These are phyloP conservation scores for Torulaspora delbrueckii DNA, from an alignment of 805 yeast species.

Conservation along the genomic window DNA sequence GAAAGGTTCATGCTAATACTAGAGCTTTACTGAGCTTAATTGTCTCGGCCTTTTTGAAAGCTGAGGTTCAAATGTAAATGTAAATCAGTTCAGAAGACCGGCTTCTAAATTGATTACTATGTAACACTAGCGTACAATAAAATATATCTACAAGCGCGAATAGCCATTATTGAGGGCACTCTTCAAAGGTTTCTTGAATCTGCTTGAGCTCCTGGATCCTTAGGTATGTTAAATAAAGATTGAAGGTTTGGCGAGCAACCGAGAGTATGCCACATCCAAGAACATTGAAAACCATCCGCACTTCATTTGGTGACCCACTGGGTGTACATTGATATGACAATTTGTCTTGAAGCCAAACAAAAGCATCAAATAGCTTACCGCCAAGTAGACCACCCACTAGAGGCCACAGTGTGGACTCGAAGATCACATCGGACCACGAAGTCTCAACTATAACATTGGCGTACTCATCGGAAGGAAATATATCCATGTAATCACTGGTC, in stretches of 20 bases:
- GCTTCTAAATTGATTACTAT: background rate
- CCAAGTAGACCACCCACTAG: conserved; percentile 16
- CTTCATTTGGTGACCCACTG: conserved; percentile 19
- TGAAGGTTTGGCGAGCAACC: conserved; percentile 14
- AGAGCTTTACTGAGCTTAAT: conserved; percentile 63
- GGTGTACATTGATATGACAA: conserved; percentile 7
- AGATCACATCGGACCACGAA: conserved; percentile 17
- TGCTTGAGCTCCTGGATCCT: conserved; percentile 22
- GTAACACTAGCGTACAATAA: background rate
- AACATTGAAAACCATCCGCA: conserved; percentile 24
- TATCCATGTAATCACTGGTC: conserved; percentile 6
- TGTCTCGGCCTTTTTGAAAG: conserved; percentile 54
- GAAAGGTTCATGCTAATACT: conserved; percentile 64
- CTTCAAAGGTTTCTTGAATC: conserved; percentile 10
- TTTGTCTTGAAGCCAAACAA: conserved; percentile 10
- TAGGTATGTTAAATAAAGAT: conserved; percentile 15
- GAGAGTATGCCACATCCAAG: conserved; percentile 25
- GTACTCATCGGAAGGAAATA: conserved; percentile 9
- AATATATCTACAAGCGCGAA: background rate
- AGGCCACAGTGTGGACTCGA: conserved; percentile 25
- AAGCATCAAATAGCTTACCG: conserved; percentile 7
- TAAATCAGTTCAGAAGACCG: background rate
- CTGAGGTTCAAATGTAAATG: background rate
- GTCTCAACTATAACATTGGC: conserved; percentile 15
- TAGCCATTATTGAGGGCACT: background rate